Evolutionary conservation across 805 yeast genomes (phyloP).

Genomic region (Teunomyces stri): DNA sequence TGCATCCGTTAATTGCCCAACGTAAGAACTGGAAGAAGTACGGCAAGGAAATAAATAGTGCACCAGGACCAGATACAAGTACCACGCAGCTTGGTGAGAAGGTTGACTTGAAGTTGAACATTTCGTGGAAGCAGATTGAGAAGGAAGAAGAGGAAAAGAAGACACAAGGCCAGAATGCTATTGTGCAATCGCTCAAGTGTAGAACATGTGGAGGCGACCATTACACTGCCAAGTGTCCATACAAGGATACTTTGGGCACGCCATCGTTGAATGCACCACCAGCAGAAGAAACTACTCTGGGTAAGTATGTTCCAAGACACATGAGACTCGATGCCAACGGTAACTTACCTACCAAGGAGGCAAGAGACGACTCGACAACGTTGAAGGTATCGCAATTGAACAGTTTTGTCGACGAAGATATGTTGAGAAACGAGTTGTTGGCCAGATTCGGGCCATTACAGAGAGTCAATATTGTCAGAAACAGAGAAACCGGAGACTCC

Average conservation of each 20-base stretch:
- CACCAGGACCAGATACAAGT: slow-evolving; percentile 83
- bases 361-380: slow-evolving; percentile 82
- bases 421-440: slow-evolving; percentile 69
- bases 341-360: slow-evolving; percentile 36
- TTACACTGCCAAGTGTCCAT: slow-evolving; percentile 93
- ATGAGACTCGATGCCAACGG: slow-evolving; percentile 44
- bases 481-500: slow-evolving; percentile 90
- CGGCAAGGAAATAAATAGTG: slow-evolving; percentile 71
- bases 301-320: slow-evolving; percentile 46
- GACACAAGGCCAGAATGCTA: slow-evolving; percentile 39
- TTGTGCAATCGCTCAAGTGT: slow-evolving; percentile 58
- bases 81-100: slow-evolving; percentile 89
- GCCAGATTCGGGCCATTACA: slow-evolving; percentile 63
- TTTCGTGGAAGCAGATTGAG: slow-evolving; percentile 74
- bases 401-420: slow-evolving; percentile 77
- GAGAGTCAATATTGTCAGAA: slow-evolving; percentile 82
- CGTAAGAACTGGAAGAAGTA: slow-evolving; percentile 87
- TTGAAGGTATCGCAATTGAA: slow-evolving; percentile 90
- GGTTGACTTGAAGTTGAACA: slow-evolving; percentile 70
- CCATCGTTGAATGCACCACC: slow-evolving; percentile 42
- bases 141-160: slow-evolving; percentile 63
- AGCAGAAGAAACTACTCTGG: slow-evolving; percentile 32
- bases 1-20: slow-evolving; percentile 80
- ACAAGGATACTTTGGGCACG: slow-evolving; percentile 77
- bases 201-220: slow-evolving; percentile 94